Evolutionary conservation across 495 filamentous ascomycete genomes (phyloP).

Genomic region (Trichoderma parareesei): DNA sequence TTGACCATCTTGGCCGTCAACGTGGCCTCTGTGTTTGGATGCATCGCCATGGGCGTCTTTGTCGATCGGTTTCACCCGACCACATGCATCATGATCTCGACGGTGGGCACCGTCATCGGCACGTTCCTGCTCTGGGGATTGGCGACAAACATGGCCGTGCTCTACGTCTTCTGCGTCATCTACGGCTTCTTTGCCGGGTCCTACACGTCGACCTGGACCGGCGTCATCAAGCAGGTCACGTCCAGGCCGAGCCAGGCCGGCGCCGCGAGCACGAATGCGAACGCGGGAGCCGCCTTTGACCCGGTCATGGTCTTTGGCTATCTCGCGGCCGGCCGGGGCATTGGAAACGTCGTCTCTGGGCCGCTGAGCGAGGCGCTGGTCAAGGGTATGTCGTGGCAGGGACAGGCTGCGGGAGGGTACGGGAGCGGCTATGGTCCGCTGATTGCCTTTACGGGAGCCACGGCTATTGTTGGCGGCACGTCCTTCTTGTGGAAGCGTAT

Average conservation of each 20-base stretch:
- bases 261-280: background rate
- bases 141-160: slow-evolving; percentile 40
- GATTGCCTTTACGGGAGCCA: slow-evolving; percentile 50
- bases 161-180: slow-evolving; percentile 57
- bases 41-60: slow-evolving; percentile 50
- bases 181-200: slow-evolving; percentile 56
- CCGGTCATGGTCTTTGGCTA: slow-evolving; percentile 51
- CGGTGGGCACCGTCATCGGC: slow-evolving; percentile 46
- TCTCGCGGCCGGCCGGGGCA: slow-evolving; percentile 53
- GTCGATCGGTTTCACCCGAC: slow-evolving; percentile 54
- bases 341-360: slow-evolving; percentile 56
- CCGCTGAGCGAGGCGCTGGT: slow-evolving; percentile 52
- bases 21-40: slow-evolving; percentile 47
- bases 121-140: slow-evolving; percentile 65
- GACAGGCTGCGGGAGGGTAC: slow-evolving; percentile 29
- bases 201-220: slow-evolving; percentile 50
- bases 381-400: slow-evolving; percentile 25
- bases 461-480: slow-evolving; percentile 42
- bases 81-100: slow-evolving; percentile 50
- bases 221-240: slow-evolving; percentile 47
- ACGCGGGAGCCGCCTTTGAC: slow-evolving; percentile 17
- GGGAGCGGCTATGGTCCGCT: slow-evolving; percentile 45
- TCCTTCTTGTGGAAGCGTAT: slow-evolving; percentile 38
- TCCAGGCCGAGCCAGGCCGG: slow-evolving; percentile 23
- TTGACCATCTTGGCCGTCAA: slow-evolving; percentile 51